A percentile compares a stretch with the other conserved stretches of the same genome.
Evolutionary conservation across 768 basidiomycete genomes (phyloP).

Genomic region (Artomyces pyxidatus): DNA sequence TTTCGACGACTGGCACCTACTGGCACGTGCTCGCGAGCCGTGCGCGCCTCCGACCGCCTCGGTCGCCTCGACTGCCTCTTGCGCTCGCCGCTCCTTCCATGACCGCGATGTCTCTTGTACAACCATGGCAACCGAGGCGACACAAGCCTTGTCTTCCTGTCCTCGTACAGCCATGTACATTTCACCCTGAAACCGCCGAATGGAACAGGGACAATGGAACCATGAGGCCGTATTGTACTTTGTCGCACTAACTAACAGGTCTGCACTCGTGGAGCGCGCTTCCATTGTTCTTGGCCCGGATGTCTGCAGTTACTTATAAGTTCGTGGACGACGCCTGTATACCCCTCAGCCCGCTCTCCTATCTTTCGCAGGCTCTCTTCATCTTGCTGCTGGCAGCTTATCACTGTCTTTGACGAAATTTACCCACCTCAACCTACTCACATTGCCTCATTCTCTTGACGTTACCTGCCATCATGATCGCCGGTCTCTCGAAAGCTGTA

Average conservation of each 20-base stretch:
- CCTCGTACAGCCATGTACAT: too few relatives aligned
- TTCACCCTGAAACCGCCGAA: too few relatives aligned
- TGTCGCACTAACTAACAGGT: too few relatives aligned
- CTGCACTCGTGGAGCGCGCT: too few relatives aligned
- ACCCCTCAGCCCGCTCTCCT: not conserved
- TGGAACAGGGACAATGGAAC: not conserved
- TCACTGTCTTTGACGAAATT: constrained; percentile 13
- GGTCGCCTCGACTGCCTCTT: not conserved
- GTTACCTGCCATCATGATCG: constrained; percentile 48
- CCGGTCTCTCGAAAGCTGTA: constrained; percentile 58
- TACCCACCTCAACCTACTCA: too few relatives aligned
- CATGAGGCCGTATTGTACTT: constrained; percentile 13
- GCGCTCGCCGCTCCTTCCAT: too few relatives aligned
- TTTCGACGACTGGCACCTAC: too few relatives aligned
- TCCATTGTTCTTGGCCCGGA: not conserved
- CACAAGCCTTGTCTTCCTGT: too few relatives aligned
- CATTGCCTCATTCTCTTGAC: too few relatives aligned
- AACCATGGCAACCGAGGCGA: too few relatives aligned
- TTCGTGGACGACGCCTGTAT: not conserved
- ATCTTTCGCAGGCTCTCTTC: not conserved
- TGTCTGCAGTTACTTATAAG: not conserved
- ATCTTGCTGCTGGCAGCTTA: constrained; percentile 13
- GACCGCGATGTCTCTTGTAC: not conserved
- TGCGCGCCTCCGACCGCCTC: not conserved
- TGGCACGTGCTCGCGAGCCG: too few relatives aligned